Evolutionary conservation across 768 basidiomycete genomes (phyloP).

Genomic region (Podaxis mareebaensis): DNA sequence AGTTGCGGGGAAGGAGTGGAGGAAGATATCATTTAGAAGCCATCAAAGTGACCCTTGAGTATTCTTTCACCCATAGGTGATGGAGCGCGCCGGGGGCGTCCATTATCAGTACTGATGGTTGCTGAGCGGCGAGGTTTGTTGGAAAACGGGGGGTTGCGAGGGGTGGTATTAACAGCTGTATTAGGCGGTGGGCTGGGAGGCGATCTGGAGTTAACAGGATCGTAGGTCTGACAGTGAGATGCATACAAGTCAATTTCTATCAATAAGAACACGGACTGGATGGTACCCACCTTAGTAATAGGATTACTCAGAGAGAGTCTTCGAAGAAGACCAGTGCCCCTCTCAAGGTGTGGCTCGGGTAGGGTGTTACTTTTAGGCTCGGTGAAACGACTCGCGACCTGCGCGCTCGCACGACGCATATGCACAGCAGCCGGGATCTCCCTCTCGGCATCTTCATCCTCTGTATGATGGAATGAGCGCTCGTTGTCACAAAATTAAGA

Average conservation of each 20-base stretch:
- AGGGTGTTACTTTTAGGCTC: constrained; percentile 38
- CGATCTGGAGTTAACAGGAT: constrained; percentile 27
- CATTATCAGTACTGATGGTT: constrained; percentile 46
- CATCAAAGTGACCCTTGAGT: constrained; percentile 88
- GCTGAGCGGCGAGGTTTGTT: constrained; percentile 57
- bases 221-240: constrained; percentile 25
- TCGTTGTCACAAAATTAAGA: background rate
- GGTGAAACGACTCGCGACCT: constrained; percentile 53
- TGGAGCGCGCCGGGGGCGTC: constrained; percentile 65
- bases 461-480: background rate
- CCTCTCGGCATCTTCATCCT: constrained; percentile 39
- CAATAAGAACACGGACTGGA: constrained; percentile 18
- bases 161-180: constrained; percentile 42
- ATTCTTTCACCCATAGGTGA: constrained; percentile 92
- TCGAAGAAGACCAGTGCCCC: constrained; percentile 71
- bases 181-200: constrained; percentile 55
- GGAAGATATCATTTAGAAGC: constrained; percentile 55
- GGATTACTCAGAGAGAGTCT: constrained; percentile 70
- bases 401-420: constrained; percentile 62
- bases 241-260: constrained; percentile 12
- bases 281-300: constrained; percentile 54
- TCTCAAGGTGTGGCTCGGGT: constrained; percentile 54
- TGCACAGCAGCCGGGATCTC: constrained; percentile 47
- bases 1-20: constrained; percentile 5
- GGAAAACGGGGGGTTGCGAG: constrained; percentile 28